These are phyloP conservation scores for Talaromyces trachyspermus DNA, from an alignment of 495 filamentous ascomycete genomes.

Conservation along the genomic window DNA sequence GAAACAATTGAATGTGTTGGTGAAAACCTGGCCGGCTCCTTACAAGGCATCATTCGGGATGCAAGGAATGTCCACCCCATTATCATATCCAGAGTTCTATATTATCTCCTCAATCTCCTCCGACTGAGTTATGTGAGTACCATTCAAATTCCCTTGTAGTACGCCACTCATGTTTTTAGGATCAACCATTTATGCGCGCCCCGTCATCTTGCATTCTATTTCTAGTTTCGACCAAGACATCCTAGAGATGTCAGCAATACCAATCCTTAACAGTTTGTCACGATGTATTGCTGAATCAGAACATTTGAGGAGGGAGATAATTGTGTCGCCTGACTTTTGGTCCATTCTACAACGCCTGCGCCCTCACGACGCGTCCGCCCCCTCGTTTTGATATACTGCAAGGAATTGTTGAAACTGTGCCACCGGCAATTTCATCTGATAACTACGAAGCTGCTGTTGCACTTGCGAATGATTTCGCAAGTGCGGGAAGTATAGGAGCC, in stretches of 20 bases:
- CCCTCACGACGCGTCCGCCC: slow-evolving; percentile 56
- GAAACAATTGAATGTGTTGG: slow-evolving; percentile 64
- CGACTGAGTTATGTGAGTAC: slow-evolving; percentile 78
- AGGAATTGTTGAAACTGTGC: slow-evolving; percentile 54
- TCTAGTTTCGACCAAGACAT: slow-evolving; percentile 75
- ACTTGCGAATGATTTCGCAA: slow-evolving; percentile 84
- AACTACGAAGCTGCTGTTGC: slow-evolving; percentile 85
- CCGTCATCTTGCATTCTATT: slow-evolving; percentile 89
- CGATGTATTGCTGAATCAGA: slow-evolving; percentile 70
- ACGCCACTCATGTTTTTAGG: slow-evolving; percentile 42
- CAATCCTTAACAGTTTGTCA: slow-evolving; percentile 70
- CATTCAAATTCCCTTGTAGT: neutral
- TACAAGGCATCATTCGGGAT: slow-evolving; percentile 77
- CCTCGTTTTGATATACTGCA: slow-evolving; percentile 80
- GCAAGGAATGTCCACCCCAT: slow-evolving; percentile 69
- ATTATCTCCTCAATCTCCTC: slow-evolving; percentile 77
- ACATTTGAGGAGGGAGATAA: slow-evolving; percentile 80
- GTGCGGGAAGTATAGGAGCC: slow-evolving; percentile 74
- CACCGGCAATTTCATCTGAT: slow-evolving; percentile 79
- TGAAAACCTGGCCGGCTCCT: slow-evolving; percentile 66
- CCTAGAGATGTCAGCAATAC: slow-evolving; percentile 64
- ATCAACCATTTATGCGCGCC: slow-evolving; percentile 82
- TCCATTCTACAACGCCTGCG: slow-evolving; percentile 75
- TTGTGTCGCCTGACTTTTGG: slow-evolving; percentile 97
- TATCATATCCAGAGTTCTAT: slow-evolving; percentile 72